phyloP scores from a whole-genome alignment of 371 early-diverging fungal genomes.

The Rhizopus sp. region DNA sequence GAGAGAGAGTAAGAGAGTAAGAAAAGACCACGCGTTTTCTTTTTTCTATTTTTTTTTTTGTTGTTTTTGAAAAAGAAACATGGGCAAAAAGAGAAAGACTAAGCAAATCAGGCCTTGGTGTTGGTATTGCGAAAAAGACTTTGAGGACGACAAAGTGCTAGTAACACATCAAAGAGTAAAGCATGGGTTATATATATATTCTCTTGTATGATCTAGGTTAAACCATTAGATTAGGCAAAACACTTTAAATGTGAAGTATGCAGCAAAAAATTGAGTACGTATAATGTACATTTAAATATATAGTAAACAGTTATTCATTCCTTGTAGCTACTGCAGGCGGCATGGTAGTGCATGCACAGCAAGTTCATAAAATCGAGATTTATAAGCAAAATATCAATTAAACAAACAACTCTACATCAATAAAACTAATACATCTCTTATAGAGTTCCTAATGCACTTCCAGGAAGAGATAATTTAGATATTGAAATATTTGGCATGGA shows the following conservation, averaged over 20 bases:
- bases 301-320: not conserved
- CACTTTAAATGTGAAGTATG: slow-evolving; percentile 93
- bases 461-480: slow-evolving; percentile 83
- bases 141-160: slow-evolving; percentile 94
- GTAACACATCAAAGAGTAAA: slow-evolving; percentile 83
- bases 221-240: slow-evolving; percentile 60
- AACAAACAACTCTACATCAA: not conserved
- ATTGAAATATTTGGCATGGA: slow-evolving; percentile 96
- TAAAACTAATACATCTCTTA: not conserved
- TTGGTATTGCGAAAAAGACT: slow-evolving; percentile 96
- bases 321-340: slow-evolving; percentile 79
- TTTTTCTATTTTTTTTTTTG: slow-evolving; percentile 9
- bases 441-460: slow-evolving; percentile 87
- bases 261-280: slow-evolving; percentile 76
- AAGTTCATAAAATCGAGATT: slow-evolving; percentile 92
- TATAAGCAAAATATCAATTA: slow-evolving; percentile 52
- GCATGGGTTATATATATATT: not conserved
- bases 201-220: not conserved
- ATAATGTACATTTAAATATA: not conserved
- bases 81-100: slow-evolving; percentile 53
- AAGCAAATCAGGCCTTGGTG: slow-evolving; percentile 53
- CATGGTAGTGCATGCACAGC: slow-evolving; percentile 87
- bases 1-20: not conserved
- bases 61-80: slow-evolving; percentile 15
- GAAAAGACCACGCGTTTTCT: slow-evolving; percentile 7